phyloP scores from a whole-genome alignment of 768 basidiomycete genomes.

The Mycena rosella region DNA sequence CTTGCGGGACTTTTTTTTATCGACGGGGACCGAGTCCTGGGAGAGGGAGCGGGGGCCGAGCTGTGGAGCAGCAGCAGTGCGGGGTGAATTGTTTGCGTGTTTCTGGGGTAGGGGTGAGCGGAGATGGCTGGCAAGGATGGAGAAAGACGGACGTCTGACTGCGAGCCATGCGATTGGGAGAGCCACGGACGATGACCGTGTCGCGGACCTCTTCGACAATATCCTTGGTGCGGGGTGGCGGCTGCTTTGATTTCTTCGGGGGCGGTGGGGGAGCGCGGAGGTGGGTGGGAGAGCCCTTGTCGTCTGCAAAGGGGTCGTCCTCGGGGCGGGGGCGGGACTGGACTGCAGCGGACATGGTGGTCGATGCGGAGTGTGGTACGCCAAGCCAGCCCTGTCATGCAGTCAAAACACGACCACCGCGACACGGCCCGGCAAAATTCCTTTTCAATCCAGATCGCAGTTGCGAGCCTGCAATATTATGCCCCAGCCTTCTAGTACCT shows the following conservation, averaged over 20 bases:
- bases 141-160: conserved; percentile 68
- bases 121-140: conserved; percentile 26
- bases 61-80: conserved; percentile 48
- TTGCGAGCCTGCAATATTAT: too few relatives aligned
- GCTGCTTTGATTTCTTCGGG: conserved; percentile 49
- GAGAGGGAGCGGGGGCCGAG: conserved; percentile 59
- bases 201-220: conserved; percentile 77
- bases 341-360: conserved; percentile 41
- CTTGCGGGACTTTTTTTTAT: conserved; percentile 59
- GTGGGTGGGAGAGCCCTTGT: conserved; percentile 45
- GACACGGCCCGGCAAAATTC: too few relatives aligned
- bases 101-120: conserved; percentile 29
- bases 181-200: conserved; percentile 68
- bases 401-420: too few relatives aligned
- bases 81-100: conserved; percentile 38
- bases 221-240: conserved; percentile 45
- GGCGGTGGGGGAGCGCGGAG: conserved; percentile 49
- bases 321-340: conserved; percentile 57
- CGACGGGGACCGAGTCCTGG: conserved; percentile 57
- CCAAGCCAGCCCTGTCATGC: too few relatives aligned
- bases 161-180: conserved; percentile 66
- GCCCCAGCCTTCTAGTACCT: too few relatives aligned
- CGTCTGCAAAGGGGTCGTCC: conserved; percentile 69
- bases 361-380: too few relatives aligned
- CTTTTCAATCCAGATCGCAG: too few relatives aligned